Evolutionary conservation across 495 filamentous ascomycete species (phyloP), one percentile per base, ranked within the genome.

Genomic region (Lasiosphaeria miniovina): DNA sequence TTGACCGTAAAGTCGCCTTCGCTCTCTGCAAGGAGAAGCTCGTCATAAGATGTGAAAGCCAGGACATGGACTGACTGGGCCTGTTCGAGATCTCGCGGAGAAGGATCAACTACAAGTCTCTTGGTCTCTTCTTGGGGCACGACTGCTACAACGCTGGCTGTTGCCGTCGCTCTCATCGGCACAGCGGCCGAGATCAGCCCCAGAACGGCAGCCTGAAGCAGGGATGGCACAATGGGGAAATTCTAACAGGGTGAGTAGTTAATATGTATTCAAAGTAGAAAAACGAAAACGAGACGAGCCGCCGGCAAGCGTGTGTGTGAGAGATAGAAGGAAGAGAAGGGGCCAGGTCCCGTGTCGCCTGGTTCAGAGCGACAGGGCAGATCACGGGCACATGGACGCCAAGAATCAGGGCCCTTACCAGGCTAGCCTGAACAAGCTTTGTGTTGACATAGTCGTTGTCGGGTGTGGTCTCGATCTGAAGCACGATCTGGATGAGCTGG

Each of bases 21-120:
- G 68, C 91, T 95, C 69, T 96, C 88, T 38, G 83, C 86, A 46
- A 96, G 71, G 15, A 96, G 72, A 36, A 96, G 71, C 54, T 91
- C 88, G 15, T 86, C 84, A 53, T 86, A 83, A 6, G 85, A 88
- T 33, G 88, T 88, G 64, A 92, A 93, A 3, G 85, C 87, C 36
- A 96, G 73, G 32, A 88, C 88, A 66, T 95, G 90, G 34, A 90
- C 79, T 9, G 90, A 91, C 32, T 75, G 74, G 10, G 88, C 87
- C 36, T 72, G 66, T 43, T 82, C 76, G 35, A 86, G 72, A 14
- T 86, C 76, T 49, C 74, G 67, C 3, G 82, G 71, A 4, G 81
- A 82, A 15, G 88, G 85, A 48, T 88, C 78, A 7, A 73, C 69
- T 53, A 84, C 68, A 34, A 85, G 75, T 53, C 61, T 69, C 41